Evolutionary conservation across 2,329 filamentous ascomycete genomes (phyloP).

Genomic region (Beauveria medogensis): DNA sequence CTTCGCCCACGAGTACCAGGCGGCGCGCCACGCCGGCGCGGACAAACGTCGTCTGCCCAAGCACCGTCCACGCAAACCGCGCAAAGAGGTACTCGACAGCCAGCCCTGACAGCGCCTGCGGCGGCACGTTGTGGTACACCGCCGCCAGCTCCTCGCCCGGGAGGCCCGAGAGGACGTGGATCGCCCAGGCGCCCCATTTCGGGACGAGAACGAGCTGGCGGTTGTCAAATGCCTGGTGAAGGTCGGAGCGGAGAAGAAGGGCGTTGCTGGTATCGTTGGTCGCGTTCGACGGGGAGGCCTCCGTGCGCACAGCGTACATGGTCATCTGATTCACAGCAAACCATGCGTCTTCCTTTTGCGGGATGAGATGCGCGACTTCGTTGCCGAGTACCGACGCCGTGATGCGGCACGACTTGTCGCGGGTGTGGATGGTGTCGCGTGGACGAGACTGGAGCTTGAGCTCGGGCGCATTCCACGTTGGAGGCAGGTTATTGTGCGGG

Average conservation of each 20-base stretch:
- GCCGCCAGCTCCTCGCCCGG: not conserved
- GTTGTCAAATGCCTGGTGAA: not conserved
- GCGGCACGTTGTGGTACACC: not conserved
- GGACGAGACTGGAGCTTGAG: not conserved
- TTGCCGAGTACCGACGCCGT: not conserved
- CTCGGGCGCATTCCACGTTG: not conserved
- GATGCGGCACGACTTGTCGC: not conserved
- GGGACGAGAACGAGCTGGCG: not conserved
- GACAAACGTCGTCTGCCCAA: not conserved
- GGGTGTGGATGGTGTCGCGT: not conserved
- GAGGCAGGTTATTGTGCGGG: constrained; percentile 1
- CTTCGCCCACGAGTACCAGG: not conserved
- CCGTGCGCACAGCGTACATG: not conserved
- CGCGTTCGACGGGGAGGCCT: not conserved
- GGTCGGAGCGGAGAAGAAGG: not conserved
- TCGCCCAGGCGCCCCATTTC: not conserved
- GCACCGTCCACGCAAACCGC: not conserved
- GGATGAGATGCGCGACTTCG: not conserved
- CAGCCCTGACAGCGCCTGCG: not conserved
- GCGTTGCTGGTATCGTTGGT: not conserved
- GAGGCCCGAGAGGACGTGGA: not conserved
- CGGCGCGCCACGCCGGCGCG: not conserved
- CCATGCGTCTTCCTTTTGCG: not conserved
- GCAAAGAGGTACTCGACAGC: not conserved
- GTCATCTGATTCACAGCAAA: not conserved